Evolutionary conservation across 805 yeast species (phyloP).

Genomic region (Yarrowia sp.): DNA sequence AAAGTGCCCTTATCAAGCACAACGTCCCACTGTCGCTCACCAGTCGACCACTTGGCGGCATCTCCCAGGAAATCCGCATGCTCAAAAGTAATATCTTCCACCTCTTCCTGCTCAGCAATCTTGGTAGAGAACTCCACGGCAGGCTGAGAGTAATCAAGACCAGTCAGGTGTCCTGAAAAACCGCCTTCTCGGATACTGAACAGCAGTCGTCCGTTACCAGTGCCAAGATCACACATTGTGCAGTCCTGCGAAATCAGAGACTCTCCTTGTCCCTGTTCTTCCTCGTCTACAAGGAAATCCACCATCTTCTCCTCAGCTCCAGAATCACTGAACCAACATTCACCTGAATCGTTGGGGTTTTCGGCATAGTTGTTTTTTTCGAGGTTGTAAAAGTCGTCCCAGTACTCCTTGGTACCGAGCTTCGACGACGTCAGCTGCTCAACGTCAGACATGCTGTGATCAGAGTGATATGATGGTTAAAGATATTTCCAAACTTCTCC

Average conservation of each 20-base stretch:
- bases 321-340: slow-evolving; percentile 95
- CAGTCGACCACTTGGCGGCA: slow-evolving; percentile 49
- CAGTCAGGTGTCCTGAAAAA: slow-evolving; percentile 63
- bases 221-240: slow-evolving; percentile 80
- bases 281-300: slow-evolving; percentile 66
- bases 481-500: background rate
- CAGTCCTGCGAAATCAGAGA: slow-evolving; percentile 41
- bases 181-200: slow-evolving; percentile 73
- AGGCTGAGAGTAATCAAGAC: slow-evolving; percentile 84
- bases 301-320: slow-evolving; percentile 88
- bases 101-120: slow-evolving; percentile 55
- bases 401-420: slow-evolving; percentile 49
- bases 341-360: slow-evolving; percentile 88
- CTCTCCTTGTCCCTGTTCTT: slow-evolving; percentile 44
- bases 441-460: slow-evolving; percentile 32
- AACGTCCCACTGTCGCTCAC: slow-evolving; percentile 64
- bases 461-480: background rate
- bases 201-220: slow-evolving; percentile 93
- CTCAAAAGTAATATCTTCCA: slow-evolving; percentile 57
- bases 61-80: slow-evolving; percentile 71
- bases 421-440: slow-evolving; percentile 32
- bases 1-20: slow-evolving; percentile 93
- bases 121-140: slow-evolving; percentile 77
- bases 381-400: slow-evolving; percentile 84
- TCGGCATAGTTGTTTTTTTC: slow-evolving; percentile 75